Conservation (phyloP, 1,139 yeast genomes). For the Pneumocystis oryctolagi region DNA sequence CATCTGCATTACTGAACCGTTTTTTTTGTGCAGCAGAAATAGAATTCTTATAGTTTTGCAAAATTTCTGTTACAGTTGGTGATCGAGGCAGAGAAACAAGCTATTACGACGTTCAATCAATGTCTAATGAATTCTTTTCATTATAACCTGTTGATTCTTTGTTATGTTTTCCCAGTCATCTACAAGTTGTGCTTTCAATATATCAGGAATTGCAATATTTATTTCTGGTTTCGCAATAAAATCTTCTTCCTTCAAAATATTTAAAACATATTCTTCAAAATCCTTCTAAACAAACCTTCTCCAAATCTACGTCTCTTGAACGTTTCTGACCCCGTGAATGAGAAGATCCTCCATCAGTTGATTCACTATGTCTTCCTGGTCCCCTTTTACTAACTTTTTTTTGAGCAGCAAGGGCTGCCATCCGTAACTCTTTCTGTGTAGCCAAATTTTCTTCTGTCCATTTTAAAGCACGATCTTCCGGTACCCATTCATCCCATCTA, state of each 20-base stretch:
- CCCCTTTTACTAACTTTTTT: neutral
- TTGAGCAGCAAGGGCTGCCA: constrained; percentile 28
- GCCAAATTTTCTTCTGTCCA: constrained; percentile 53
- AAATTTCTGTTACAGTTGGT: constrained; percentile 18
- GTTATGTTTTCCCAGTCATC: constrained; percentile 91
- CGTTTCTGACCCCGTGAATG: constrained; percentile 9
- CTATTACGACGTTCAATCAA: constrained; percentile 17
- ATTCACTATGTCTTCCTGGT: neutral
- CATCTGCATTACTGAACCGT: constrained; percentile 28
- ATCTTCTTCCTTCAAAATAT: constrained; percentile 24
- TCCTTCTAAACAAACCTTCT: neutral
- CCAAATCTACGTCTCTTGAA: constrained; percentile 8
- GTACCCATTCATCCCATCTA: constrained; percentile 92
- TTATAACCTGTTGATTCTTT: constrained; percentile 50
- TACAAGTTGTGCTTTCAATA: constrained; percentile 55
- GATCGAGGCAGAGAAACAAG: constrained; percentile 16
- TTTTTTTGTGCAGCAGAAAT: constrained; percentile 8
- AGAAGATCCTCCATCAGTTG: neutral
- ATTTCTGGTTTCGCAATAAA: constrained; percentile 35
- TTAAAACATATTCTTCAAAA: neutral
- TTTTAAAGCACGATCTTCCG: constrained; percentile 49
- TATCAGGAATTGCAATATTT: constrained; percentile 42
- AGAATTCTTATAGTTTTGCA: constrained; percentile 15
- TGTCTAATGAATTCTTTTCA: constrained; percentile 43
- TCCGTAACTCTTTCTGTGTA: constrained; percentile 49